Base-by-base conservation (phyloP, 768 basidiomycete species). In the Suillus bovinus region DNA sequence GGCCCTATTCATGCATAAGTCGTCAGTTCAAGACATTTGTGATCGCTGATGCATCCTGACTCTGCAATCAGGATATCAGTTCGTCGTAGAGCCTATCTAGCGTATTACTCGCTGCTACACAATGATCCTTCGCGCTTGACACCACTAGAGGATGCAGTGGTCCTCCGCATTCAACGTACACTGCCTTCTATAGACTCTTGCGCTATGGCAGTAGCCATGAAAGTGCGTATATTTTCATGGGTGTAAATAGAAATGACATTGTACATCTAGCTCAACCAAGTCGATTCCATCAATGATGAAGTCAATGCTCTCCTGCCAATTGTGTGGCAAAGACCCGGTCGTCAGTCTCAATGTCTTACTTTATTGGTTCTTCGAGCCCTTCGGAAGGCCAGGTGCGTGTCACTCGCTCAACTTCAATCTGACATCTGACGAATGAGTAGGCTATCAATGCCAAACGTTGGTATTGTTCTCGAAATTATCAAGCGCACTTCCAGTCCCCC, bases 1-100 rank as follows among this genome's bases (percentile, higher is more conserved):
- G 41, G 81, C 86, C 61, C 79, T 94, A 13, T 79, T 93, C 22
- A 84, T 83, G 38, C 89, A 93, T 70, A 82, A 83, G 66, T 87
- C 88, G 93, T 94, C 80, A 85, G 91, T 84, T 20, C 55, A 74
- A 70, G 74, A 79, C 71, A 70, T 64, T n/a, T 57, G 50, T 59
- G 47, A 50, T 61, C 58, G 44, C 55, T 42, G 61, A 41, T 58
- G 49, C 61, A 60, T 54, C 47, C 65, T 61, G 20, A 39, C 31
- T 52, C 11, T 62, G 22, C 49, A 61, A 67, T 62, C 47, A 93
- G 91, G 38, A 69, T 78, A 10, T 78, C 81, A 66, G 79, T 93
- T 54, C 86, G 85, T 42, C 80, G 86, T 63, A 83, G 89, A 50
- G 81, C 88, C 13, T 71, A 92, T 44, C 73, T 86, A 38, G 87